These are phyloP conservation scores for Calycina herbarum DNA, from an alignment of 2,329 filamentous ascomycete genomes.

Conservation along the genomic window DNA sequence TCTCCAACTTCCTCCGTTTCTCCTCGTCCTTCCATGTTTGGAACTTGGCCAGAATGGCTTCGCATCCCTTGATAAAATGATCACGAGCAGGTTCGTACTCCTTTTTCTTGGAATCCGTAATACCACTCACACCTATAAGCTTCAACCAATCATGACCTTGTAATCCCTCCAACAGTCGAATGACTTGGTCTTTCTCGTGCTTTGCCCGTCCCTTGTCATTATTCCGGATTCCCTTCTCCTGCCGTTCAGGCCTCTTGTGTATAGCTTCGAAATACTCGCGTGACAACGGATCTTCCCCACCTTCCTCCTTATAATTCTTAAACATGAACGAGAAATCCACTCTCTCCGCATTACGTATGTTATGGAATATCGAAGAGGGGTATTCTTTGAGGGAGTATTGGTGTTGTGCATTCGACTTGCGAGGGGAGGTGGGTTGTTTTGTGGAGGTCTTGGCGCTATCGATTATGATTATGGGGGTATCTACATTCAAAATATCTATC, in stretches of 20 bases:
- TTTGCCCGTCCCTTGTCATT: conserved; percentile 64
- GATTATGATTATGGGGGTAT: conserved; percentile 71
- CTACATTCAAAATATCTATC: conserved; percentile 69
- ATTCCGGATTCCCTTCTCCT: conserved; percentile 63
- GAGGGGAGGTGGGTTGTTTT: conserved; percentile 27
- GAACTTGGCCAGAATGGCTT: conserved; percentile 83
- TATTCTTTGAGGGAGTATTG: conserved; percentile 51
- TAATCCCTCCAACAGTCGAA: conserved; percentile 73
- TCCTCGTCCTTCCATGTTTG: conserved; percentile 86
- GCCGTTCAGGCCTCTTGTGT: conserved; percentile 59
- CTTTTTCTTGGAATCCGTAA: conserved; percentile 80
- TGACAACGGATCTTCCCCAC: conserved; percentile 55
- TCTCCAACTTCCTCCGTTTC: conserved; percentile 75
- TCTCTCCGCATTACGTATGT: conserved; percentile 56
- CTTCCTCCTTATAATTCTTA: conserved; percentile 39
- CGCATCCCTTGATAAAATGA: conserved; percentile 82
- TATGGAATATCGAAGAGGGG: conserved; percentile 55
- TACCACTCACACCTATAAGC: conserved; percentile 82
- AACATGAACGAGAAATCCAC: conserved; percentile 57
- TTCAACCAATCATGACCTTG: conserved; percentile 91
- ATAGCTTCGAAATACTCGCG: conserved; percentile 54
- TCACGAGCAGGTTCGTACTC: conserved; percentile 82
- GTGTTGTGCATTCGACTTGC: conserved; percentile 21
- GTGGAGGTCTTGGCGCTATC: conserved; percentile 48
- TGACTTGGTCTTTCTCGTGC: conserved; percentile 66